phyloP scores from a whole-genome alignment of 495 filamentous ascomycete genomes.

The Rhypophila decipiens region DNA sequence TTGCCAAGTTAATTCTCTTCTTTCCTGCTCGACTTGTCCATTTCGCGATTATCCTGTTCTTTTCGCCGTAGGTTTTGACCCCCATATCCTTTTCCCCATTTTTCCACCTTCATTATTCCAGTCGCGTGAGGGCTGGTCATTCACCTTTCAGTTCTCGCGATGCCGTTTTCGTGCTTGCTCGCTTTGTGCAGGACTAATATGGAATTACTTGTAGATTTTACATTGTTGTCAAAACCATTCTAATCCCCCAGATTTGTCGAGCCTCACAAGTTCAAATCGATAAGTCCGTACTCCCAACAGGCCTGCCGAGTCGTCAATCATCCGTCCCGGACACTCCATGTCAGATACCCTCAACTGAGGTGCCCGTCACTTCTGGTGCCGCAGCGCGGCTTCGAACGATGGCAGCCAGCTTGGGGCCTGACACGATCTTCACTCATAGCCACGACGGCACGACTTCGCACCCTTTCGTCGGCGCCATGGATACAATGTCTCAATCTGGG shows the following conservation, averaged over 20 bases:
- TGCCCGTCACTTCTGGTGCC: constrained; percentile 36
- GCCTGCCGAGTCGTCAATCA: constrained; percentile 1
- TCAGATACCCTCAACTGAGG: constrained; percentile 27
- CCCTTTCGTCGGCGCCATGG: constrained; percentile 6
- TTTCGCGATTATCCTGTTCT: too few relatives aligned
- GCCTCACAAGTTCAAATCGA: too few relatives aligned
- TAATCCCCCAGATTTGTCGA: neutral
- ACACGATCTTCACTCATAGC: constrained; percentile 24
- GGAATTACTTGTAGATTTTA: neutral
- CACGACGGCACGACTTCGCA: constrained; percentile 15
- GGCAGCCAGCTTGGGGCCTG: constrained; percentile 34
- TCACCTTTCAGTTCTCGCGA: neutral
- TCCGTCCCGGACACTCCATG: constrained; percentile 27
- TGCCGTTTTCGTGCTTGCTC: neutral
- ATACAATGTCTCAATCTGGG: constrained; percentile 14
- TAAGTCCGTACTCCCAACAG: constrained; percentile 20
- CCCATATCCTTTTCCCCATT: too few relatives aligned
- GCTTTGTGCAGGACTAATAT: too few relatives aligned
- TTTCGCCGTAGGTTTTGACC: too few relatives aligned
- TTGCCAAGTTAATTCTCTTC: constrained; percentile 13
- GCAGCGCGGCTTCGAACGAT: constrained; percentile 43
- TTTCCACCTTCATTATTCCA: too few relatives aligned
- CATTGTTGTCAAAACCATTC: neutral
- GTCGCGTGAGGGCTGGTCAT: neutral
- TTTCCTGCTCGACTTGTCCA: constrained; percentile 2